phyloP scores from a whole-genome alignment of 2,329 filamentous ascomycete genomes.

The Zarea fungicola region DNA sequence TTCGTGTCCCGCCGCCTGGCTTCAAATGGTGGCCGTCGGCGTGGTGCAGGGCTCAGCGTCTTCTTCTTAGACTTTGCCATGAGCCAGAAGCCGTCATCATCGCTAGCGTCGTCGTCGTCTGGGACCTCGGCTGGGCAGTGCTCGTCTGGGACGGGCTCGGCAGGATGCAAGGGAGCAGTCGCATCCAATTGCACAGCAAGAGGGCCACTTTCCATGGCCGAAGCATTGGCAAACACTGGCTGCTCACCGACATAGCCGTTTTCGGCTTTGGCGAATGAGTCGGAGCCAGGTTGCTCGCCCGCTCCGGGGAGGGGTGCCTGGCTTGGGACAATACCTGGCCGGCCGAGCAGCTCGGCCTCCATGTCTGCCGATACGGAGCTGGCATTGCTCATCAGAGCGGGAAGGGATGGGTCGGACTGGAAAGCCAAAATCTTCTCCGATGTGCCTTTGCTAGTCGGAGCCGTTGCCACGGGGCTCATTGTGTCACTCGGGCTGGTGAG shows the following conservation, averaged over 20 bases:
- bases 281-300: slow-evolving; percentile 50
- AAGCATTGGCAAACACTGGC: slow-evolving; percentile 28
- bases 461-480: slow-evolving; percentile 42
- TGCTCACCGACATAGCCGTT: slow-evolving; percentile 43
- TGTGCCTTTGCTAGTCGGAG: slow-evolving; percentile 34
- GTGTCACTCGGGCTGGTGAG: slow-evolving; percentile 51
- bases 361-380: slow-evolving; percentile 60
- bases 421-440: slow-evolving; percentile 47
- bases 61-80: slow-evolving; percentile 51
- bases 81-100: slow-evolving; percentile 49
- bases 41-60: slow-evolving; percentile 21
- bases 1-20: slow-evolving; percentile 53
- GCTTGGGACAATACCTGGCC: slow-evolving; percentile 39
- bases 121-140: slow-evolving; percentile 29
- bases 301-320: slow-evolving; percentile 44
- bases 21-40: slow-evolving; percentile 26
- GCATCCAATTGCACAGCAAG: slow-evolving; percentile 26
- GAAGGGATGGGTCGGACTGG: slow-evolving; percentile 59
- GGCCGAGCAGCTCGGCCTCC: slow-evolving; percentile 54
- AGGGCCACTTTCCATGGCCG: slow-evolving; percentile 28
- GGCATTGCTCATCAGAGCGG: slow-evolving; percentile 57
- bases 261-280: slow-evolving; percentile 44
- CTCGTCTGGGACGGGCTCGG: slow-evolving; percentile 5
- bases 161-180: slow-evolving; percentile 10
- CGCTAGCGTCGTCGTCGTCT: slow-evolving; percentile 46